phyloP scores from a whole-genome alignment of 2,329 filamentous ascomycete species.

The Trichophyton schoenleinii region DNA sequence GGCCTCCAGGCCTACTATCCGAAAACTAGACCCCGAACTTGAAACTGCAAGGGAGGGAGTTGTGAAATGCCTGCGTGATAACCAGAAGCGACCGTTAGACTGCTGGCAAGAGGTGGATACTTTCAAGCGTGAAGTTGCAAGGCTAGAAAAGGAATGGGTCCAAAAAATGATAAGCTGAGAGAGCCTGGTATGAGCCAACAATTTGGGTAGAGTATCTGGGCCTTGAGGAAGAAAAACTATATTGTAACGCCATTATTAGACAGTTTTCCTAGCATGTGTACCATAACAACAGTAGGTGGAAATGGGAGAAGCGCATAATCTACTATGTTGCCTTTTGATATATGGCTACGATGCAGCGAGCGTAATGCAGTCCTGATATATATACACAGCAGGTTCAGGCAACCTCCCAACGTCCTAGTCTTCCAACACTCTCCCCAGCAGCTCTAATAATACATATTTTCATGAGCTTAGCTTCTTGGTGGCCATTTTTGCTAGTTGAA shows the following conservation, averaged over 20 bases:
- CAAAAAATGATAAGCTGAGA: slow-evolving; percentile 51
- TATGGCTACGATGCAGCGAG: not conserved
- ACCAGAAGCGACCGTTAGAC: slow-evolving; percentile 80
- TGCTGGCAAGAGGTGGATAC: slow-evolving; percentile 88
- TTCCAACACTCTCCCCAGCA: slow-evolving; percentile 63
- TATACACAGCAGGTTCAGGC: slow-evolving; percentile 27
- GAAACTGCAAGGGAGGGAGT: slow-evolving; percentile 64
- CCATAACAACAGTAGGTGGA: not conserved
- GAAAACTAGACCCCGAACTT: slow-evolving; percentile 56
- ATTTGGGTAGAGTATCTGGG: not conserved
- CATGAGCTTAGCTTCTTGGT: slow-evolving; percentile 15
- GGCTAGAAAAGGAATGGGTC: slow-evolving; percentile 76
- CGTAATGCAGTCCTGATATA: not conserved
- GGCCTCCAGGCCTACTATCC: slow-evolving; percentile 47
- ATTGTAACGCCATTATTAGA: not conserved
- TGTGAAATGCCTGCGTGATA: slow-evolving; percentile 64
- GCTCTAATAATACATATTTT: slow-evolving; percentile 64
- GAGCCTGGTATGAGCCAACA: not conserved
- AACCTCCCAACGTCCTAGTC: slow-evolving; percentile 67
- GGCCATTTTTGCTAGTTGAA: not conserved
- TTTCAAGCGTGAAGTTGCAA: slow-evolving; percentile 80
- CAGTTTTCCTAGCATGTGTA: not conserved
- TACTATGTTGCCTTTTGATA: not conserved
- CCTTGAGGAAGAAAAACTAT: not conserved
- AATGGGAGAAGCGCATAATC: not conserved